Evolutionary conservation across 257 asterid species (phyloP), one percentile per base, ranked within the genome.

Genomic region (Solanum lycopersicoides): DNA sequence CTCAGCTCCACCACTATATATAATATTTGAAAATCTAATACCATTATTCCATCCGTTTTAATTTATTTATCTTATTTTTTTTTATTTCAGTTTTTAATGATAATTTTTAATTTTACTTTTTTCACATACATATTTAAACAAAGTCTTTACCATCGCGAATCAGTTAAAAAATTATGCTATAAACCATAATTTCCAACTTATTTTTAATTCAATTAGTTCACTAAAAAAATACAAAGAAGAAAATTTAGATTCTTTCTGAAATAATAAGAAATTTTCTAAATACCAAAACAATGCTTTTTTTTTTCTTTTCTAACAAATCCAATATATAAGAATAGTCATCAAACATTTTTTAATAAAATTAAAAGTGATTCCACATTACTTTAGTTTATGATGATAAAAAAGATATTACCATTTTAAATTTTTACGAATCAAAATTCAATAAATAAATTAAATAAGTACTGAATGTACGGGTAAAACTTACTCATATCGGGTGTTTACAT

Each of bases 21-120:
- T 32, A 28, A 16, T 6, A 53, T 53, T 23, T 53, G 63, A 10
- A 53, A 9, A 18, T 53, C 20, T 53, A 53, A 6, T 53, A 16
- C 6, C 16, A 53, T 53, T 41, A 9, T 41, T 41, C 0, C 2
- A 9, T 1, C 0, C 0, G 0, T 11, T 42, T 0, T 3, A 42
- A 10, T 42, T 10, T 42, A 42, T 42, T 42, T 42, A 3, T 10
- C 4, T 9, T 41, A 41, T 9, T 41, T 41, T 2, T 2, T 41
- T 9, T 9, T 41, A 3, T 53, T 1, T 18, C 23, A 50, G 2
- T 63, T 63, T 50, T 15, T 50, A 50, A 50, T 50, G 21, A 15
- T 6, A 50, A 5, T 15, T 6, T 63, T 65, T 65, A 63, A 63
- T 23, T 63, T 4, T 63, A 63, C 1, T 1, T 18, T 16, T 63